Evolutionary conservation across 2,329 filamentous ascomycete species (phyloP).

Genomic region (Xylariaceae sp.): DNA sequence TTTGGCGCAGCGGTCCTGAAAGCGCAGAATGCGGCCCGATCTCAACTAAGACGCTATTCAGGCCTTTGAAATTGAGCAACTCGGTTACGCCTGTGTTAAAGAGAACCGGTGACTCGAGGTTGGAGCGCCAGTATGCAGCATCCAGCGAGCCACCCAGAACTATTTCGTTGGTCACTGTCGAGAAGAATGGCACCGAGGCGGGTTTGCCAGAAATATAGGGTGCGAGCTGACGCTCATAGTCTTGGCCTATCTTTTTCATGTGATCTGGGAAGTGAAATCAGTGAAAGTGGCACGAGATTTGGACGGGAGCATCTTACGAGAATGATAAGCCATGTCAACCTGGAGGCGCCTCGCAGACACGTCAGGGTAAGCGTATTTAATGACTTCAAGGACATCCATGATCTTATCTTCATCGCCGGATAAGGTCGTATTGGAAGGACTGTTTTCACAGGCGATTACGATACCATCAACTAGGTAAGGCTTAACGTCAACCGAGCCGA

Average conservation of each 20-base stretch:
- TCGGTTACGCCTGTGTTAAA: constrained; percentile 29
- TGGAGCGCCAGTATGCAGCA: constrained; percentile 33
- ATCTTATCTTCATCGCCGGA: constrained; percentile 31
- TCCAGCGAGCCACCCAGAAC: constrained; percentile 14
- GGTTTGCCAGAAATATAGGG: constrained; percentile 14
- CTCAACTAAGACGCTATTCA: background rate
- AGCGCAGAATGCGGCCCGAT: background rate
- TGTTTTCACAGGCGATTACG: constrained; percentile 43
- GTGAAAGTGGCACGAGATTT: background rate
- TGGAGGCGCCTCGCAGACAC: constrained; percentile 44
- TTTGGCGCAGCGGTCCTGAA: background rate
- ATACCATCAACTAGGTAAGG: constrained; percentile 38
- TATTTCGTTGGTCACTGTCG: constrained; percentile 26
- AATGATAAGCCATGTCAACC: constrained; percentile 53
- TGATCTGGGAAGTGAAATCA: constrained; percentile 25
- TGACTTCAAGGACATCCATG: constrained; percentile 34
- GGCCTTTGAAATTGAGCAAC: background rate
- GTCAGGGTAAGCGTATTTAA: constrained; percentile 41
- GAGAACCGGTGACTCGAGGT: constrained; percentile 32
- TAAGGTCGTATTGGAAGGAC: constrained; percentile 41
- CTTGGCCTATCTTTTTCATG: constrained; percentile 31
- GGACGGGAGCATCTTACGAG: constrained; percentile 27
- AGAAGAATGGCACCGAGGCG: constrained; percentile 33
- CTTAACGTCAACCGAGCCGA: constrained; percentile 41
- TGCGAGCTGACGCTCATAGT: constrained; percentile 24